Percentiles rank a stretch among this genome's conserved stretches.
phyloP scores from a whole-genome alignment of 2,329 filamentous ascomycete species.

The Tricladium varicosporioides region DNA sequence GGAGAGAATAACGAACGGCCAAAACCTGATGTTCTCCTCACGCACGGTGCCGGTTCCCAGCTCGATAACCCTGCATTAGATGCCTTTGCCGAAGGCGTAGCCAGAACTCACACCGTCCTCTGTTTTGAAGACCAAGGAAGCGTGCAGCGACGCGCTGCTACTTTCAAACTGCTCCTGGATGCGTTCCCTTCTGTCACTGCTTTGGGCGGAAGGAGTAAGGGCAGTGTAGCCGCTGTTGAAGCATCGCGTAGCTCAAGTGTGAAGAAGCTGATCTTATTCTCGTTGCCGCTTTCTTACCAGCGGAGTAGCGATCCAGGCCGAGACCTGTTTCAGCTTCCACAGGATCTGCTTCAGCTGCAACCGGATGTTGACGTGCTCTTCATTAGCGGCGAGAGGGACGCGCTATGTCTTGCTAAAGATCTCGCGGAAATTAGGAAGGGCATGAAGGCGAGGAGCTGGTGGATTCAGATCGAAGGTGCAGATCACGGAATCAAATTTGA shows the following conservation, averaged over 20 bases:
- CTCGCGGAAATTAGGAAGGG: slow-evolving; percentile 4
- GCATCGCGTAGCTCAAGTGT: slow-evolving; percentile 2
- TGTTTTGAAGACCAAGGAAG: slow-evolving; percentile 7
- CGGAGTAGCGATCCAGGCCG: neutral
- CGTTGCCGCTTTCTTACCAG: slow-evolving; percentile 3
- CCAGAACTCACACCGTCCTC: slow-evolving; percentile 3
- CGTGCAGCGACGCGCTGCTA: slow-evolving; percentile 3
- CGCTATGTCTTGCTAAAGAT: slow-evolving; percentile 4
- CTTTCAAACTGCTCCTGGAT: slow-evolving; percentile 1
- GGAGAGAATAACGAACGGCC: slow-evolving; percentile 1
- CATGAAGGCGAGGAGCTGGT: slow-evolving; percentile 4
- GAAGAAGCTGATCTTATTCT: slow-evolving; percentile 5
- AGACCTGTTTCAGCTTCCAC: slow-evolving; percentile 3
- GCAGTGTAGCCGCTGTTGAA: slow-evolving; percentile 5
- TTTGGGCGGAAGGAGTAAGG: slow-evolving; percentile 6
- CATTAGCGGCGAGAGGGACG: slow-evolving; percentile 4
- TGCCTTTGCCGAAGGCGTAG: slow-evolving; percentile 4
- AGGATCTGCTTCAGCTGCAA: slow-evolving; percentile 1
- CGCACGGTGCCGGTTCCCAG: slow-evolving; percentile 5
- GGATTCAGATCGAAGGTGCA: slow-evolving; percentile 4
- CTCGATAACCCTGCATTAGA: slow-evolving; percentile 5
- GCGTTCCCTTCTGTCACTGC: slow-evolving; percentile 4
- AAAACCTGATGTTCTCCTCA: slow-evolving; percentile 5
- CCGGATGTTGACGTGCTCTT: slow-evolving; percentile 4
- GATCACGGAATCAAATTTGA: slow-evolving; percentile 7